Percentiles rank a stretch among this genome's conserved stretches.
Evolutionary conservation across 164 flowering plant species (phyloP).

Genomic region (Chimonanthus salicifolius): DNA sequence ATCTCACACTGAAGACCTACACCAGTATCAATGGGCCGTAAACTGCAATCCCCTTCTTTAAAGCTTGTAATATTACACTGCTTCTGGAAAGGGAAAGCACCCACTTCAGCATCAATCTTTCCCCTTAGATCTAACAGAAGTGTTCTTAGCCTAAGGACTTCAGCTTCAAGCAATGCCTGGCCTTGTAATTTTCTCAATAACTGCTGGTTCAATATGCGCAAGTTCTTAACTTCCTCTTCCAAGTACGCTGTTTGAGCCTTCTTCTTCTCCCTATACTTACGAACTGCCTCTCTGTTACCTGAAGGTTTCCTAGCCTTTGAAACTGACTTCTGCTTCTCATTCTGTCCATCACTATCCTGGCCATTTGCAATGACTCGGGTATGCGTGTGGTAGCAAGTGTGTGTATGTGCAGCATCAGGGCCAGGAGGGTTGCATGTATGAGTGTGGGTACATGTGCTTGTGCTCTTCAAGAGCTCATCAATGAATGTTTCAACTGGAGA

Average conservation of each 20-base stretch:
- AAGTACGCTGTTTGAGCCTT: slow-evolving; percentile 61
- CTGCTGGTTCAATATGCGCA: slow-evolving; percentile 48
- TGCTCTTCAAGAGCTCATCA: slow-evolving; percentile 45
- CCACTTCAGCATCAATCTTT: slow-evolving; percentile 51
- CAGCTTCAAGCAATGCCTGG: slow-evolving; percentile 52
- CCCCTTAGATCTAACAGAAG: slow-evolving; percentile 46
- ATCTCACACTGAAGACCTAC: slow-evolving; percentile 20
- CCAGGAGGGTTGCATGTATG: slow-evolving; percentile 79
- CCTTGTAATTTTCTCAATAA: slow-evolving; percentile 47
- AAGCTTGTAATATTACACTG: slow-evolving; percentile 21
- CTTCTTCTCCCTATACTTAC: slow-evolving; percentile 79
- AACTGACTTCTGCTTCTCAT: slow-evolving; percentile 7
- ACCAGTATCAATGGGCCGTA: slow-evolving; percentile 13
- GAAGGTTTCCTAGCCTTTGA: slow-evolving; percentile 31
- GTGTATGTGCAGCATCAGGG: slow-evolving; percentile 54
- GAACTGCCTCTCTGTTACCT: slow-evolving; percentile 66
- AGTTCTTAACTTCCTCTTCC: slow-evolving; percentile 59
- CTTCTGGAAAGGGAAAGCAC: slow-evolving; percentile 39
- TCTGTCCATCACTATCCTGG: slow-evolving; percentile 21
- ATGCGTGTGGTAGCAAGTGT: slow-evolving; percentile 67
- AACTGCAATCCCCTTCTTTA: slow-evolving; percentile 32
- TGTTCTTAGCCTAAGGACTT: slow-evolving; percentile 41
- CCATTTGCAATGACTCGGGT: slow-evolving; percentile 38
- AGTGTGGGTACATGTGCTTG: slow-evolving; percentile 65
- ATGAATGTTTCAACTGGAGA: slow-evolving; percentile 16